Evolutionary conservation across 1,139 yeast species (phyloP), one percentile per base, ranked within the genome.

Genomic region (Diutina rugosa): DNA sequence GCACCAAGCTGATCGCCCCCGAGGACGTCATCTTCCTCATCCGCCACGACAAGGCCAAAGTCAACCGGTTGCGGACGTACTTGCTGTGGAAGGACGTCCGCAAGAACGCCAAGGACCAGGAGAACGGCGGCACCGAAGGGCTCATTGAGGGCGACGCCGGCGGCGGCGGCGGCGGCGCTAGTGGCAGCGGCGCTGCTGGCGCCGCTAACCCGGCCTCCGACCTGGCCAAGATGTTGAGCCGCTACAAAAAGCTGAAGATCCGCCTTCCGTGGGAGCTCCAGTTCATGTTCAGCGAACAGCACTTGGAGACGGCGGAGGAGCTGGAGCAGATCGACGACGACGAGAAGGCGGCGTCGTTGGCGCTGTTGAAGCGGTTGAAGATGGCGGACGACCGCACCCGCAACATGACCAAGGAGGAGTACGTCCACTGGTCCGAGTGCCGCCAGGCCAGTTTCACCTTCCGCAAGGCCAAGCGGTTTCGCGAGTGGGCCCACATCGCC

Each of bases 401-500:
- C 62, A 81, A 87, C 62, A 95, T 93, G 99, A 93, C 99, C 0
- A 84, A 85, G 64, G 97, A 93, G 65, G 99, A 93, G 67, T 93
- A 93, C 64, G 99, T 91, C 18, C 99, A 95, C 68, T 93, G 98
- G 97, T 87, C 96, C 14, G 99, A 93, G 67, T 93, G 99, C 71
- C 81, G 99, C 61, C 99, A 93, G 68, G 99, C 99, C 1, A 85
- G 95, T 57, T 95, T 93, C 67, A 95, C 99, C 0, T 93, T 90
- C 65, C 78, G 98, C 63, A 93, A 95, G 68, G 89, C 88, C 18
- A 90, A 91, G 67, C 76, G 97, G 65, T 93, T 93, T 67, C 80
- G 95, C 65, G 99, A 93, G 66, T 93, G 99, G 99, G 95, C 96
- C 7, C 96, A 95, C 21, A 82, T 93, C 55, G 72, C 90, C 0